Conservation (phyloP, 495 filamentous ascomycete genomes). For the Penicillium verhagenii region DNA sequence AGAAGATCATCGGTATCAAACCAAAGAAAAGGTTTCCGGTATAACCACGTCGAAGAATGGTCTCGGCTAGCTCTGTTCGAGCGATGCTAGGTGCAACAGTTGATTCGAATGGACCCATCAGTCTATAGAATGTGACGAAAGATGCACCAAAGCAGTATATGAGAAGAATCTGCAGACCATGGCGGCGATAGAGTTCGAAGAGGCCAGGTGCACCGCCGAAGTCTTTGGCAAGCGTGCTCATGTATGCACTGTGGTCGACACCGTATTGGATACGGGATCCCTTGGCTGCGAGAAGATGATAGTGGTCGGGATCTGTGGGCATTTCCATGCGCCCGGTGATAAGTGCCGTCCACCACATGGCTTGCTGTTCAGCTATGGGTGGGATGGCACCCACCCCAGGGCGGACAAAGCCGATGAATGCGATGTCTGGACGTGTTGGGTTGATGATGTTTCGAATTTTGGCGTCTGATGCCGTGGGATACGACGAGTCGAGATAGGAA, state of each 20-base stretch:
- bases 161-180: conserved; percentile 10
- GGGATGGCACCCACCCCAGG: conserved; percentile 18
- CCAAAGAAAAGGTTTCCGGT: conserved; percentile 17
- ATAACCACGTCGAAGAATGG: conserved; percentile 11
- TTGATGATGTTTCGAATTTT: conserved; percentile 15
- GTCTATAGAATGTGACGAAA: conserved; percentile 16
- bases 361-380: conserved; percentile 17
- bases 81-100: conserved; percentile 14
- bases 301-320: conserved; percentile 11
- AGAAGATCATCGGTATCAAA: conserved; percentile 14
- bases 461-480: conserved; percentile 17
- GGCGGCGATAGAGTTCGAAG: conserved; percentile 11
- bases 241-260: conserved; percentile 18
- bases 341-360: conserved; percentile 13
- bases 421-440: conserved; percentile 12
- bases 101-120: conserved; percentile 14
- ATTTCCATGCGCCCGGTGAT: conserved; percentile 15
- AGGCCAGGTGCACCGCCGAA: conserved; percentile 14
- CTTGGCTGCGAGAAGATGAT: conserved; percentile 14
- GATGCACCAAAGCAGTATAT: conserved; percentile 17
- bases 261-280: conserved; percentile 14
- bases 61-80: conserved; percentile 13
- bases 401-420: conserved; percentile 21
- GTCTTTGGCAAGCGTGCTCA: conserved; percentile 15
- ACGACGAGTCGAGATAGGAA: conserved; percentile 15